These are phyloP conservation scores for Gossypium laxum DNA, from an alignment of 441 rosid species.

Conservation along the genomic window DNA sequence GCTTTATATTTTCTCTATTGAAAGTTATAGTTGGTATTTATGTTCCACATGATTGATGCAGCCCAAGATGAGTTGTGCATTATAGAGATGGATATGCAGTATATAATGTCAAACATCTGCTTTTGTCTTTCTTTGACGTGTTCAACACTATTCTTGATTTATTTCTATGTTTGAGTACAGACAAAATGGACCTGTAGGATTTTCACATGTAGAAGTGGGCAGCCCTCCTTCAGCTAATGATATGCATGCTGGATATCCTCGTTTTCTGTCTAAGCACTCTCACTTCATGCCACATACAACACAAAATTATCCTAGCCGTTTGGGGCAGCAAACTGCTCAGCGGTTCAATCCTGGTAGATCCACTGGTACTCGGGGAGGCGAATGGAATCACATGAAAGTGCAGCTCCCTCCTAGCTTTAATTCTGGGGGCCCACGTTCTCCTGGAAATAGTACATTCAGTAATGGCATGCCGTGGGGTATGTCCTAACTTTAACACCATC, in stretches of 20 bases:
- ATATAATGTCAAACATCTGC: background rate
- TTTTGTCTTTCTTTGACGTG: background rate
- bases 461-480: constrained; percentile 81
- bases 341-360: constrained; percentile 51
- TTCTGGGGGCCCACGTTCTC: constrained; percentile 69
- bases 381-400: constrained; percentile 60
- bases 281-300: constrained; percentile 44
- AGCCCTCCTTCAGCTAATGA: constrained; percentile 71
- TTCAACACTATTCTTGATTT: constrained; percentile 6
- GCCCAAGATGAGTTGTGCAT: constrained; percentile 2
- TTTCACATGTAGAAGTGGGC: constrained; percentile 53
- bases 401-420: constrained; percentile 59
- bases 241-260: constrained; percentile 51
- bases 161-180: constrained; percentile 30
- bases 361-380: constrained; percentile 38
- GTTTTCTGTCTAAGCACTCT: constrained; percentile 48
- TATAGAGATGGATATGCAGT: background rate
- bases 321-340: constrained; percentile 69
- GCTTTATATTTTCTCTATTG: background rate
- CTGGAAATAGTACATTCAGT: constrained; percentile 62
- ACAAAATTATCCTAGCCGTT: constrained; percentile 85
- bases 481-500: constrained; percentile 21
- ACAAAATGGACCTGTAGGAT: constrained; percentile 48
- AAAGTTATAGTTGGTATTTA: background rate
- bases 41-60: background rate